Evolutionary conservation across 116 monocot species (phyloP).

Genomic region (Cymodocea nodosa): DNA sequence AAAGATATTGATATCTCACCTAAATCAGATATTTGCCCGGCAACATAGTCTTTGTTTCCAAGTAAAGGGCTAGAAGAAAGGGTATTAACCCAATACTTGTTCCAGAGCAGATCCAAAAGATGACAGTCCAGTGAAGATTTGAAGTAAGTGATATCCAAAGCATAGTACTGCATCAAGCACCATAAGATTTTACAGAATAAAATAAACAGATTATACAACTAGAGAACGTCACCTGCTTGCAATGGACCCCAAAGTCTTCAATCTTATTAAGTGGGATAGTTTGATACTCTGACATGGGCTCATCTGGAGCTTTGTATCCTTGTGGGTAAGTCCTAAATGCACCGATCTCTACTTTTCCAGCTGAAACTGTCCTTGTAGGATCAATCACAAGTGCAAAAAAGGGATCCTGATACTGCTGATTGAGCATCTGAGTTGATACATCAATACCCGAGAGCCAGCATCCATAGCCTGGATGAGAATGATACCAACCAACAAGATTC

Average conservation of each 20-base stretch:
- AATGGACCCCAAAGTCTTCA: conserved; percentile 98
- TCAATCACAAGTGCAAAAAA: conserved; percentile 95
- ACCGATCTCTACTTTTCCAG: conserved; percentile 96
- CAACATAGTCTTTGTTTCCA: conserved; percentile 90
- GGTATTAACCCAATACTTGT: conserved; percentile 99
- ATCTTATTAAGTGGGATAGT: conserved; percentile 98
- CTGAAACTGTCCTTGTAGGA: conserved; percentile 89
- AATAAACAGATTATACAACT: not conserved
- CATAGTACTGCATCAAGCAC: conserved; percentile 55
- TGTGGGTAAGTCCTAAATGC: conserved; percentile 93
- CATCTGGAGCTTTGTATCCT: conserved; percentile 91
- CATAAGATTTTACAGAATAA: not conserved
- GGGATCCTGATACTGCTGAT: conserved; percentile 92
- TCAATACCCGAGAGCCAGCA: conserved; percentile 99
- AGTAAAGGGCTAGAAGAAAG: conserved; percentile 93
- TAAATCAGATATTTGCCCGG: conserved; percentile 96
- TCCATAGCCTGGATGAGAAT: conserved; percentile 97
- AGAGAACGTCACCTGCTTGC: conserved; percentile 59
- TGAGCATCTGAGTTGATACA: conserved; percentile 92
- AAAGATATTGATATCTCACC: conserved; percentile 25
- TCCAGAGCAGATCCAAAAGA: conserved; percentile 98
- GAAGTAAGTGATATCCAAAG: conserved; percentile 96
- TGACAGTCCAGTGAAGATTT: conserved; percentile 88
- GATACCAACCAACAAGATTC: conserved; percentile 99
- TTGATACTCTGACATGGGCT: conserved; percentile 95